A percentile compares a stretch with the other conserved stretches of the same genome.
These are phyloP conservation scores for Cantharellus cinnabarinus DNA, from an alignment of 768 basidiomycete species.

Conservation along the genomic window DNA sequence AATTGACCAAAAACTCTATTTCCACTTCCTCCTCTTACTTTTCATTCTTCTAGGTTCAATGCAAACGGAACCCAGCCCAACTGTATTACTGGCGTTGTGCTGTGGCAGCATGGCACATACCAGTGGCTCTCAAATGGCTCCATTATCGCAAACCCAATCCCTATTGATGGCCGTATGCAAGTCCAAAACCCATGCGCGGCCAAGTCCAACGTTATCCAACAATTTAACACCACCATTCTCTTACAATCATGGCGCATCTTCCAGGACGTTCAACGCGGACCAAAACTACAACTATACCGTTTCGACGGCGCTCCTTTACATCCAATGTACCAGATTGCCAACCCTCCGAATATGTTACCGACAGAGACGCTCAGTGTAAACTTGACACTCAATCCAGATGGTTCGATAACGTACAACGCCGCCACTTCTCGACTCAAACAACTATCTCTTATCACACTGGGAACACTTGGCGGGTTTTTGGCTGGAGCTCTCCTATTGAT, in stretches of 20 bases:
- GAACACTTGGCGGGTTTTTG: background rate
- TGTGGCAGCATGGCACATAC: conserved; percentile 80
- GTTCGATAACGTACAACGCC: background rate
- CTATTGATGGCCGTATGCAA: conserved; percentile 75
- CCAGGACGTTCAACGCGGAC: conserved; percentile 36
- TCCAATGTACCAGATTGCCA: conserved; percentile 44
- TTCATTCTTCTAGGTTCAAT: conserved; percentile 19
- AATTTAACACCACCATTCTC: conserved; percentile 58
- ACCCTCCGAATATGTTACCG: conserved; percentile 73
- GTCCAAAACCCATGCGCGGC: conserved; percentile 87
- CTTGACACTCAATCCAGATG: background rate
- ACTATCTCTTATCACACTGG: background rate
- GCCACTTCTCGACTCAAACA: background rate
- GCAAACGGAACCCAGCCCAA: conserved; percentile 39
- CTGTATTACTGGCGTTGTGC: conserved; percentile 76
- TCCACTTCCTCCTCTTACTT: background rate
- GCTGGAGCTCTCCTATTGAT: background rate
- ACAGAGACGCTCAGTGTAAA: conserved; percentile 28
- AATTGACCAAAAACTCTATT: background rate
- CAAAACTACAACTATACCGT: conserved; percentile 55
- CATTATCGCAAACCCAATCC: conserved; percentile 48
- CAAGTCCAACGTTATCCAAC: conserved; percentile 66
- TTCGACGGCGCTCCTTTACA: conserved; percentile 61
- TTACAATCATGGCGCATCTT: conserved; percentile 52
- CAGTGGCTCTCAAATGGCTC: conserved; percentile 54